phyloP scores from a whole-genome alignment of 345 rosid species.

The Ricinus communis region DNA sequence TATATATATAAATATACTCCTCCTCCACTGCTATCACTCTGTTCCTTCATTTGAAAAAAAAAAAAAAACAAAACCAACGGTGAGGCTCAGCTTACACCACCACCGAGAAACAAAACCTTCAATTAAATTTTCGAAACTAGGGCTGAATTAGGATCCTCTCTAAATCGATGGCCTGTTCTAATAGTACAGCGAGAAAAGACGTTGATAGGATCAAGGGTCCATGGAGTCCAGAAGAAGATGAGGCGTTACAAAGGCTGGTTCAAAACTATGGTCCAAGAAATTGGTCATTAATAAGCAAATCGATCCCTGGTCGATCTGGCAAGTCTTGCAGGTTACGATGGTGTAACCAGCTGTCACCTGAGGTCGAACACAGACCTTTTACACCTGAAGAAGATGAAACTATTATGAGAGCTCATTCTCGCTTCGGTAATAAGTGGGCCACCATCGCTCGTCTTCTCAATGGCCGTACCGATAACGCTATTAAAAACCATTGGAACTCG shows the following conservation, averaged over 20 bases:
- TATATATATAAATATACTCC: conserved; percentile 32
- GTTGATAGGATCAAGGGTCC: conserved; percentile 94
- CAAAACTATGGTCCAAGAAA: conserved; percentile 80
- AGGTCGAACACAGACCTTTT: conserved; percentile 87
- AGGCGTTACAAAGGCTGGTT: conserved; percentile 63
- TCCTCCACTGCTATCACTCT: not conserved
- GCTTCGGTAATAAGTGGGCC: conserved; percentile 94
- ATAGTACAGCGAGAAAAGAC: conserved; percentile 42
- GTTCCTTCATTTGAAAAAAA: not conserved
- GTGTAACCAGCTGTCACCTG: conserved; percentile 96
- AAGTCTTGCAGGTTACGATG: conserved; percentile 89
- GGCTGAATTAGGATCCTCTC: not conserved
- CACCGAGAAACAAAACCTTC: not conserved
- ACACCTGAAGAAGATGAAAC: conserved; percentile 73
- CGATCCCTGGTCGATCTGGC: conserved; percentile 91
- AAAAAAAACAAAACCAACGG: conserved; percentile 4
- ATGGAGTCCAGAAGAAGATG: conserved; percentile 97
- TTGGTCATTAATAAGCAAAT: conserved; percentile 93
- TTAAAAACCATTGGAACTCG: conserved; percentile 96
- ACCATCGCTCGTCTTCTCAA: conserved; percentile 85
- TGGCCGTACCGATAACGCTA: conserved; percentile 93
- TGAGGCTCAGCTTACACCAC: conserved; percentile 47
- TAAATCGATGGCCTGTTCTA: conserved; percentile 40
- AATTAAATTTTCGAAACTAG: too few species aligned
- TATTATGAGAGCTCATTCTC: conserved; percentile 76